Base-by-base conservation (phyloP, 805 yeast species). In the Kluyveromyces starmeri region DNA sequence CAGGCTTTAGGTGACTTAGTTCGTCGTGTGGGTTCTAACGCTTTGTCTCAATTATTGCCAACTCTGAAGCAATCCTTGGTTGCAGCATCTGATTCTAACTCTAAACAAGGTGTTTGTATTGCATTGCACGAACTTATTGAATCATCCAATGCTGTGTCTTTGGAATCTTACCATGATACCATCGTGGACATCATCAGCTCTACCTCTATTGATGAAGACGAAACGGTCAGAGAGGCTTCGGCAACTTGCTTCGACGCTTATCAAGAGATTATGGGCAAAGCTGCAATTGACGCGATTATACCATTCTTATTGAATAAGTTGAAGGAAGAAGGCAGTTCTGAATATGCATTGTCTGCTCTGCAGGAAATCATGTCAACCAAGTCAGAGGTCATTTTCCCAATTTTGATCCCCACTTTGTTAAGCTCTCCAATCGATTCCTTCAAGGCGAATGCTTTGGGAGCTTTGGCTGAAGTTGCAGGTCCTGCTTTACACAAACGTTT, bases 51-150 rank as follows among this genome's bases (percentile, higher is more conserved):
- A 53, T 63, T 92, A 42, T 65, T 92, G 40, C 98, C 98, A 27
- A 81, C 94, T 4, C 65, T 89, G 47, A 81, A 83, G 45, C 72
- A 70, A 25, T 71, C 84, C 1, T 62, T 82, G 42, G 54, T 65
- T 35, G 63, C 68, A n/a, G 53, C 71, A 20, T 61, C 70, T 36
- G 92, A 82, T 48, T 64, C 83, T n/a, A 92, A 80, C 53, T 80
- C 94, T 23, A 83, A 83, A 54, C 94, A 88, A 64, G 99, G 99
- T 67, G 84, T 92, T 34, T 92, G 98, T 67, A 76, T 89, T 55
- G 98, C 98, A 7, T 66, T 86, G 32, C 73, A 77, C 28, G 97
- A 88, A 55, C 74, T 92, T 42, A 76, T 88, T 42, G 78, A 75
- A 44, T 82, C 95, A 0, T 73, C 94, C 4, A 65, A 74, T 7